These are phyloP conservation scores for Nematodospora valgi DNA, from an alignment of 805 yeast genomes.

Conservation along the genomic window DNA sequence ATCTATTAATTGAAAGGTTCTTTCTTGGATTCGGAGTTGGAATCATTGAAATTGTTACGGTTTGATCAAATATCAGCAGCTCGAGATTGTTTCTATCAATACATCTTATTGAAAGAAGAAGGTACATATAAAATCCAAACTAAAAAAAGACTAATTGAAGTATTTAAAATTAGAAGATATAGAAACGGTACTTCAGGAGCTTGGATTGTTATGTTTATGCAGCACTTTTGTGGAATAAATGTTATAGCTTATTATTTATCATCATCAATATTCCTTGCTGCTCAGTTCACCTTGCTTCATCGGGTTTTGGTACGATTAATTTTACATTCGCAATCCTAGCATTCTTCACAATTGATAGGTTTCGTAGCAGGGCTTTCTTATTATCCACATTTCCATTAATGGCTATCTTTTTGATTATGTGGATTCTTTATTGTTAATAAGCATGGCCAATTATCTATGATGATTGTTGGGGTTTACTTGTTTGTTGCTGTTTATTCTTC, in stretches of 20 bases:
- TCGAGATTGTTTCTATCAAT: conserved; percentile 59
- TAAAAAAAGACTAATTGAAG: conserved; percentile 46
- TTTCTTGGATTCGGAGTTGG: conserved; percentile 36
- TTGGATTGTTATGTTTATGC: conserved; percentile 83
- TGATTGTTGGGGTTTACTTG: conserved; percentile 71
- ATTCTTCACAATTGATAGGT: conserved; percentile 69
- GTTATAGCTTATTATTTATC: conserved; percentile 79
- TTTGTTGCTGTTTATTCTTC: conserved; percentile 72
- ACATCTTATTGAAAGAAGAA: conserved; percentile 59
- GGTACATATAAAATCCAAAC: conserved; percentile 47
- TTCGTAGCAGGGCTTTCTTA: conserved; percentile 65
- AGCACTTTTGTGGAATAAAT: conserved; percentile 87
- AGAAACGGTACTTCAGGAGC: conserved; percentile 81
- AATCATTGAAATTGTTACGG: conserved; percentile 44
- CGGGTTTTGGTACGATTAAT: conserved; percentile 84
- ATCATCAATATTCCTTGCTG: conserved; percentile 65
- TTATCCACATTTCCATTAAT: conserved; percentile 60
- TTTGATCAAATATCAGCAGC: conserved; percentile 53
- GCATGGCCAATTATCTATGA: conserved; percentile 55
- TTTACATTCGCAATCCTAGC: conserved; percentile 83
- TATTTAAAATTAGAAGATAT: conserved; percentile 72
- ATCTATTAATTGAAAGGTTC: conserved; percentile 56
- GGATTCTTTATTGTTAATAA: conserved; percentile 62
- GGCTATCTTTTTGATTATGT: conserved; percentile 52
- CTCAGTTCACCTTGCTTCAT: conserved; percentile 71